Base-by-base conservation (phyloP, 352 stramenopile species). In the Globisporangium abappressorium region DNA sequence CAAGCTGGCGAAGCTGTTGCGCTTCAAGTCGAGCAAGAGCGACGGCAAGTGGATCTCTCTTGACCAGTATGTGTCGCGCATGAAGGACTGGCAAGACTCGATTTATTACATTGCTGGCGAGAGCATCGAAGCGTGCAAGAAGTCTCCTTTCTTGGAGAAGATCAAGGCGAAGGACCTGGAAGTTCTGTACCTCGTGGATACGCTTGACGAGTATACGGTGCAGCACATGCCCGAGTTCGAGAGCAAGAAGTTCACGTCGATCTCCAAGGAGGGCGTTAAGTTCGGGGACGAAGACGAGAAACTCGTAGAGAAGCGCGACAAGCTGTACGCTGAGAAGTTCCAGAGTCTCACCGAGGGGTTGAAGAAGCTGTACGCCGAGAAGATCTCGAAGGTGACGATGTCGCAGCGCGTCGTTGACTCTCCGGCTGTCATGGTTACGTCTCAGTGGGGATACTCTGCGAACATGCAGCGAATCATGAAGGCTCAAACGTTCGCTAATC, bases 391-490 rank as follows among this genome's bases (percentile, higher is more conserved):
- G 72, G 97, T 99, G 15, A 79, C 82, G 7, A 97, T 99, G 46
- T 99, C 97, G 7, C 92, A 98, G 69, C 92, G 96, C 64, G 84
- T 99, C 5, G 82, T 94, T 46, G 90, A 91, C 36, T 94, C 94
- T 47, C 98, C 98, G 14, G 95, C 94, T 2, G 95, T 99, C 66
- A 97, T 99, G 70, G 93, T 98, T 43, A 98, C 95, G 9, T 95
- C 91, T 5, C 91, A 99, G 75, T 99, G 96, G 83, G 97, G 98
- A 24, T 94, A 99, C 81, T 98, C 91, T 49, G 98, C 98, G 18
- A 99, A 99, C 81, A 99, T 99, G 98, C 97, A 99, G 80, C 90
- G 97, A 49, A 99, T 99, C 79, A 98, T 99, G 91, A 95, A 98
- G 76, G 85, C 97, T 28, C 98, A 99, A 84, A 98, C 98, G 18